A percentile compares a stretch with the other conserved stretches of the same genome.
phyloP scores from a whole-genome alignment of 2,329 filamentous ascomycete species.

The Pochonia chlamydosporia region DNA sequence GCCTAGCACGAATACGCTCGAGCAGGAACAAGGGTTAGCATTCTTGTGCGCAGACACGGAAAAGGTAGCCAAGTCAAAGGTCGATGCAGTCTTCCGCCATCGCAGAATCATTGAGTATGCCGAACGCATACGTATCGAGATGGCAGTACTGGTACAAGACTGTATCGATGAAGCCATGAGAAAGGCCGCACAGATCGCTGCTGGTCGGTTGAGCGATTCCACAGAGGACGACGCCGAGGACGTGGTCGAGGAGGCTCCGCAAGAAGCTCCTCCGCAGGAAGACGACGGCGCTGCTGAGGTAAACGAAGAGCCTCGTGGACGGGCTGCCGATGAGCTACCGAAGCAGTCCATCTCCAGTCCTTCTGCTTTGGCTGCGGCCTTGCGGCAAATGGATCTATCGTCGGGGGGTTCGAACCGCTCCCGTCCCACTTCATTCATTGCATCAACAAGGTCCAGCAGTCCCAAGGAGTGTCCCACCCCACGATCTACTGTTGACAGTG shows the following conservation, averaged over 20 bases:
- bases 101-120: conserved; percentile 92
- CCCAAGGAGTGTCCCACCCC: conserved; percentile 88
- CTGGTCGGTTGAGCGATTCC: conserved; percentile 78
- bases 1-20: conserved; percentile 81
- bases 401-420: conserved; percentile 19
- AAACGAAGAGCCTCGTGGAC: conserved; percentile 11
- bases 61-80: conserved; percentile 75
- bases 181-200: conserved; percentile 83
- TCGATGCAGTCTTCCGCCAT: conserved; percentile 88
- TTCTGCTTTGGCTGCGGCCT: conserved; percentile 50
- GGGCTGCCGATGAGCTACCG: conserved; percentile 6
- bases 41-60: conserved; percentile 88
- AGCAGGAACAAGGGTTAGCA: conserved; percentile 87
- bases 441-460: conserved; percentile 81
- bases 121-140: conserved; percentile 90
- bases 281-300: conserved; percentile 8
- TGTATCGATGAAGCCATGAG: conserved; percentile 89
- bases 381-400: conserved; percentile 35
- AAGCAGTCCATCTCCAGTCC: conserved; percentile 27
- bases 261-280: conserved; percentile 12
- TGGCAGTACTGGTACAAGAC: conserved; percentile 86
- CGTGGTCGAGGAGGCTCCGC: conserved; percentile 28
- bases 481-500: conserved; percentile 63
- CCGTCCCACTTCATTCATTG: conserved; percentile 50
- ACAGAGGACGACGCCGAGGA: conserved; percentile 49